Percentiles rank a stretch among this genome's conserved stretches.
Conservation (phyloP, 108 stramenopile species). For the Skeletonema tropicum region DNA sequence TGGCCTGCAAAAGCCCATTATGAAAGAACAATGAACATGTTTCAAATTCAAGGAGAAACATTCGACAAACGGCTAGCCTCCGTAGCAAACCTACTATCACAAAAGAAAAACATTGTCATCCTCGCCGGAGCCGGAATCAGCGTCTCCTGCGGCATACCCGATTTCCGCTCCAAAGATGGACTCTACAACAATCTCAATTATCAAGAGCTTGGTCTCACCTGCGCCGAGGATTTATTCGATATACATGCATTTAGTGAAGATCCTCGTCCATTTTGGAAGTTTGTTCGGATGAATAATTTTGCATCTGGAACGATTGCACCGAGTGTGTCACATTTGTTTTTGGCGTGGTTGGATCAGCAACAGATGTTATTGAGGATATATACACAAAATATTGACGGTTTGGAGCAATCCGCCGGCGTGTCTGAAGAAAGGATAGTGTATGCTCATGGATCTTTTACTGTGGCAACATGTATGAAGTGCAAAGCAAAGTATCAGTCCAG, state of each 20-base stretch:
- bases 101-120: constrained; percentile 70
- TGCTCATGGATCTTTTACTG: constrained; percentile 76
- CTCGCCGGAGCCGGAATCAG: constrained; percentile 84
- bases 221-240: constrained; percentile 85
- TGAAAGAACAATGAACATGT: background rate
- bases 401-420: constrained; percentile 74
- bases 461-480: constrained; percentile 70
- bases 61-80: constrained; percentile 23
- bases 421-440: constrained; percentile 70
- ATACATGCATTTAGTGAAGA: constrained; percentile 71
- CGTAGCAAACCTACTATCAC: constrained; percentile 37
- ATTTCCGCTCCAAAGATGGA: constrained; percentile 80
- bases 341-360: constrained; percentile 66
- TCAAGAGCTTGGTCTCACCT: constrained; percentile 50
- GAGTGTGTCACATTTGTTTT: constrained; percentile 73
- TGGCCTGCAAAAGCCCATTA: too few species aligned
- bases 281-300: constrained; percentile 15
- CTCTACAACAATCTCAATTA: constrained; percentile 41
- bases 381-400: constrained; percentile 86
- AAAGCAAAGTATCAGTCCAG: constrained; percentile 48
- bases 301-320: constrained; percentile 53
- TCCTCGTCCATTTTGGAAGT: constrained; percentile 74
- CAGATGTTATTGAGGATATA: constrained; percentile 73
- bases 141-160: constrained; percentile 85
- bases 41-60: constrained; percentile 15